Base-by-base conservation (phyloP, 352 stramenopile genomes). In the Phytophthora ramorum region DNA sequence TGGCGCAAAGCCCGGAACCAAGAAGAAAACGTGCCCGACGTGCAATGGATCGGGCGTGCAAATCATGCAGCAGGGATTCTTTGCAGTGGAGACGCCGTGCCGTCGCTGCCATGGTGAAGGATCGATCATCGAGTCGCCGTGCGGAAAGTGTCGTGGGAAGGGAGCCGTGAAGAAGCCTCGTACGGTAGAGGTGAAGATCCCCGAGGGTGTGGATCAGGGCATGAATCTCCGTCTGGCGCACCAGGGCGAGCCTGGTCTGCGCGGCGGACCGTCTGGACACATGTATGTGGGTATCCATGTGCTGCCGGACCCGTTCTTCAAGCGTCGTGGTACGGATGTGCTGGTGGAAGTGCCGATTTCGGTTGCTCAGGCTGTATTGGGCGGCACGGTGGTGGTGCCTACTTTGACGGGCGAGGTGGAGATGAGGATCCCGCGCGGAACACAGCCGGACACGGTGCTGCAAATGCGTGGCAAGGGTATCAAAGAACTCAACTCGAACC, bases 381-480 rank as follows among this genome's bases (percentile, higher is more conserved):
- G 98, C 49, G 91, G 93, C 30, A 93, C 82, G 2, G 83, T 99
- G 22, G 93, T 99, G 54, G 97, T 99, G 16, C 93, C 96, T 14
- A 99, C 97, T n/a, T 75, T 99, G 14, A 93, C 95, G 20, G 97
- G 98, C 22, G 95, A 98, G 75, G 97, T 99, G 14, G 96, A 99
- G 70, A 90, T 99, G 64, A 99, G 98, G 81, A 93, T 96, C 53
- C 96, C 96, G 9, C 93, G 93, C 47, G 97, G 97, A 57, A 98
- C 90, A 24, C 97, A 99, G 83, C 93, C 97, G 7, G 96, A 97
- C 66, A 95, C 96, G 22, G 96, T 98, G 63, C 79, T 99, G 28
- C 90, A 99, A 71, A 95, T 99, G 71, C 89, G 97, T 45, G 95
- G 96, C 41, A 99, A 98, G 76, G 97, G 97, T 47, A 98, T 99